These are phyloP conservation scores for Sideroxylon spinosum DNA, from an alignment of 179 eudicot genomes.

Conservation along the genomic window DNA sequence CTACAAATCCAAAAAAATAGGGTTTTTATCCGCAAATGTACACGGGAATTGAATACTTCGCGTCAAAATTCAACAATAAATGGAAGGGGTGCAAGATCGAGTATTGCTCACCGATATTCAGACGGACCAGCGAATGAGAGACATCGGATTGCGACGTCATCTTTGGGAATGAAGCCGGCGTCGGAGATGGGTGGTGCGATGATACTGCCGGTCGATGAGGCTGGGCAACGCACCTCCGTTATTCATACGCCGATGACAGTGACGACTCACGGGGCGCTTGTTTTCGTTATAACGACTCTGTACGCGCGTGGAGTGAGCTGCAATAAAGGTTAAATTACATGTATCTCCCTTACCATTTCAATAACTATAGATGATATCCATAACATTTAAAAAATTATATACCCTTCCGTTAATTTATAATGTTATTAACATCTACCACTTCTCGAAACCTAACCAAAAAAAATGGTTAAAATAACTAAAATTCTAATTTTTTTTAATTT, in stretches of 20 bases:
- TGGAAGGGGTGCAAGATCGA: background rate
- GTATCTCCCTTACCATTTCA: too few relatives aligned
- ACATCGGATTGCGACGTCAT: slow-evolving; percentile 25
- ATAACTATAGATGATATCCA: too few relatives aligned
- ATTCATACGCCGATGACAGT: background rate
- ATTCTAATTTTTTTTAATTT: too few relatives aligned
- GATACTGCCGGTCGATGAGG: background rate
- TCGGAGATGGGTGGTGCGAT: background rate
- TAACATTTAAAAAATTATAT: too few relatives aligned
- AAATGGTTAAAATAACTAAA: too few relatives aligned
- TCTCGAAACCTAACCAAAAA: too few relatives aligned
- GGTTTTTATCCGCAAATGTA: background rate
- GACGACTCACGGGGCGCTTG: too few relatives aligned
- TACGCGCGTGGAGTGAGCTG: too few relatives aligned
- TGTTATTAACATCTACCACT: too few relatives aligned
- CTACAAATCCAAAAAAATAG: background rate
- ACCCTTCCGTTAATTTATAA: too few relatives aligned
- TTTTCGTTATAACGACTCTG: too few relatives aligned
- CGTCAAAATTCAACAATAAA: background rate
- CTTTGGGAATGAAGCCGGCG: background rate
- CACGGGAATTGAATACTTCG: background rate
- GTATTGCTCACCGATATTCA: slow-evolving; percentile 53
- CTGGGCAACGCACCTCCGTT: background rate
- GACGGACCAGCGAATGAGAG: slow-evolving; percentile 51
- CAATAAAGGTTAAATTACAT: too few relatives aligned